A percentile compares a stretch with the other conserved stretches of the same genome.
Conservation (phyloP, 1,284 basidiomycete genomes). For the Mycena sp. region DNA sequence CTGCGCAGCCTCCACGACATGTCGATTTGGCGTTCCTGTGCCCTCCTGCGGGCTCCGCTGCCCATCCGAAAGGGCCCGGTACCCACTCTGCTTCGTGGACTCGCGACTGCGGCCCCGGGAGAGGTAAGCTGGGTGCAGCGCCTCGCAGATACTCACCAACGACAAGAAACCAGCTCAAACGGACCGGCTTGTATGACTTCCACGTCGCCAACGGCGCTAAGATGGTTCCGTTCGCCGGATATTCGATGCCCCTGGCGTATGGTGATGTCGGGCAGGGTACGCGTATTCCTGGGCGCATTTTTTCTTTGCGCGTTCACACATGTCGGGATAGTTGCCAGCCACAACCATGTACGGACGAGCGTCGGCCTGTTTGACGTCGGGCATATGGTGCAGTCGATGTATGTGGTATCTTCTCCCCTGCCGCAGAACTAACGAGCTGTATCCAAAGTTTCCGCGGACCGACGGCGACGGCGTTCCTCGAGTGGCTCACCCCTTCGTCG, state of each 20-base stretch:
- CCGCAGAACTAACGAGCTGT: not conserved
- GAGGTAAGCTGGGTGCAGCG: not conserved
- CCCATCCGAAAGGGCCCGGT: not conserved
- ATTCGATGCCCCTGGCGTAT: conserved; percentile 93
- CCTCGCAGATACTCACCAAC: not conserved
- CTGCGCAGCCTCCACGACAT: not conserved
- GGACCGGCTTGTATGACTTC: conserved; percentile 92
- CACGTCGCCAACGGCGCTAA: conserved; percentile 89
- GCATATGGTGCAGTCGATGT: conserved; percentile 96
- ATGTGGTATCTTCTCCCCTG: conserved; percentile 14
- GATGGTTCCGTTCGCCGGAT: conserved; percentile 98
- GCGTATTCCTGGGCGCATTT: conserved; percentile 29
- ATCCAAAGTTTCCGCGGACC: conserved; percentile 76
- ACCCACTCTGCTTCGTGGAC: conserved; percentile 7
- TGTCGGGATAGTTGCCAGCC: conserved; percentile 78
- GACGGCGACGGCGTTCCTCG: conserved; percentile 81
- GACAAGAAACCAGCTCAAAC: conserved; percentile 47
- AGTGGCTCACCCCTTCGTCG: conserved; percentile 87
- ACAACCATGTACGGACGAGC: conserved; percentile 87
- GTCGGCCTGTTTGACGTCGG: conserved; percentile 97
- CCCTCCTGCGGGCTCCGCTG: conserved; percentile 2
- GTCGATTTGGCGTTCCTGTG: conserved; percentile 13
- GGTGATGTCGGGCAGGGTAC: conserved; percentile 84
- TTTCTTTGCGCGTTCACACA: conserved; percentile 7
- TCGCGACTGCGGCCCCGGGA: conserved; percentile 11